Evolutionary conservation across 768 basidiomycete genomes (phyloP), one percentile per base, ranked within the genome.

Genomic region (Mycena amicta): DNA sequence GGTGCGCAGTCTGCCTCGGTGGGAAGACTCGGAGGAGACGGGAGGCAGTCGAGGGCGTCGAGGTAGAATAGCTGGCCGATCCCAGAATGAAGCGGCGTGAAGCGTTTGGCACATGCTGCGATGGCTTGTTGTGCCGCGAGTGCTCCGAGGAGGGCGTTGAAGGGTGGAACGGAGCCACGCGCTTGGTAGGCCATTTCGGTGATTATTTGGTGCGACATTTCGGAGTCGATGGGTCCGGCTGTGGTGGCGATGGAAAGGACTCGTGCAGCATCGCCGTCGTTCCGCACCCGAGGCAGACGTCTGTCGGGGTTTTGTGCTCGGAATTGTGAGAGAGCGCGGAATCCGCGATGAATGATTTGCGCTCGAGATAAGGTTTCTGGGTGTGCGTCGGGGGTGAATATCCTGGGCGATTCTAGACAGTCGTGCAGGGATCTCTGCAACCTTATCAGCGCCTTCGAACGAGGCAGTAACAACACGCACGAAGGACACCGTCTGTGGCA

Each of bases 41-140:
- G n/a, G 18, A 91, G 74, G 1, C 89, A 88, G 68, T 91, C 89
- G 41, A 91, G 80, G 0, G 90, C 88, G 70, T 91, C 89, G 67
- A 89, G 86, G 76, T 89, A 91, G 67, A 90, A 73, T 67, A 82
- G 77, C 67, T 91, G 89, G n/a, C n/a, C n/a, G n/a, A n/a, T n/a
- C 18, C 33, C 33, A 18, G 8, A 8, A 39, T 86, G 66, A 77
- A 87, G 83, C 2, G 89, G 89, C 62, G 88, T 84, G 74, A 91
- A 91, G 72, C 90, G 90, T 53, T 87, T 87, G 31, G 87, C 86
- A 72, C 83, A 84, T 0, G 89, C 89, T 71, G 91, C 91, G 59
- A 91, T 75, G 22, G 86, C 84, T 62, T 91, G 89, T 71, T 91
- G 89, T 23, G 89, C 89, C 46, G 89, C 86, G 67, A 90, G 89